Evolutionary conservation across 345 rosid genomes (phyloP).

Genomic region (Kandelia obovata): DNA sequence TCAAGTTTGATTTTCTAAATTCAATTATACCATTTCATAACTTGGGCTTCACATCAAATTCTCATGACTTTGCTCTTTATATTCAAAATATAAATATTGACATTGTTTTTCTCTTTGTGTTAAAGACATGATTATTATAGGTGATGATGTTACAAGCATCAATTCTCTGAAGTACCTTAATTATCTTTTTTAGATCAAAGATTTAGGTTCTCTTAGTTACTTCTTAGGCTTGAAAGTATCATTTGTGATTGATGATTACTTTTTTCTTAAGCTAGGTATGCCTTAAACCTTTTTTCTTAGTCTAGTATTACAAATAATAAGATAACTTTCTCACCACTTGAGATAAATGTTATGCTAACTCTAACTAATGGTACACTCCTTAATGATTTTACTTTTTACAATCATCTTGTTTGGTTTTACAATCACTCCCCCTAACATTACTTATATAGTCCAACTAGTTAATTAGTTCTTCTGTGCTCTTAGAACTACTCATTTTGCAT

Average conservation of each 20-base stretch:
- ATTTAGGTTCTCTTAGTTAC: background rate
- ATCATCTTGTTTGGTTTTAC: background rate
- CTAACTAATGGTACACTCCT: background rate
- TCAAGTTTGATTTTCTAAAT: background rate
- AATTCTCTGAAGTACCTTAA: background rate
- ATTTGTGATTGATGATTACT: background rate
- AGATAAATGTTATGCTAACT: background rate
- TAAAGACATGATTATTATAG: background rate
- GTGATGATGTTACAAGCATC: background rate
- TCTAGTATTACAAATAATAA: background rate
- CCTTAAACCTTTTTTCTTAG: background rate
- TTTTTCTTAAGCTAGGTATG: background rate
- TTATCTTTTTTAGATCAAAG: background rate
- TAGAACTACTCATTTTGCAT: background rate
- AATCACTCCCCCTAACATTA: background rate
- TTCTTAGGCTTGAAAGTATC: background rate
- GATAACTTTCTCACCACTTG: background rate
- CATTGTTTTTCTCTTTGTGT: background rate
- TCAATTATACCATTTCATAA: background rate
- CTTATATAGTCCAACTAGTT: background rate
- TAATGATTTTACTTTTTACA: background rate
- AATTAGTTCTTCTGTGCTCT: background rate
- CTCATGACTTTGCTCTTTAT: background rate
- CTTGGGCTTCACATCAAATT: background rate
- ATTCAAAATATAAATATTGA: background rate